Base-by-base conservation (phyloP, 106 monocot species). In the Platanthera zijinensis region DNA sequence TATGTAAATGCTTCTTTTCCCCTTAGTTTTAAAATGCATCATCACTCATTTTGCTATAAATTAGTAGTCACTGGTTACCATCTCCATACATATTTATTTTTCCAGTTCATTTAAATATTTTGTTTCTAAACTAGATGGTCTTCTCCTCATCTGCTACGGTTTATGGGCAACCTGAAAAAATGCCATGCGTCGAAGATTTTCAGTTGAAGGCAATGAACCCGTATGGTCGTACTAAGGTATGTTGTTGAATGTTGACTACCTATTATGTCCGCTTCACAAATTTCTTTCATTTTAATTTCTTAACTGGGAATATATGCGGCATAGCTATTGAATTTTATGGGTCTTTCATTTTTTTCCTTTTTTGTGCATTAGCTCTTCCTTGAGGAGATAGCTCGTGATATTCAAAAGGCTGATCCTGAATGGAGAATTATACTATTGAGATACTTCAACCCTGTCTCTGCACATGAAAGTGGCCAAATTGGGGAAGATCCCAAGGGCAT, bases 391-490 rank as follows among this genome's bases (percentile, higher is more conserved):
- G 91, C 89, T 68, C 91, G 89, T 69, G 96, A 94, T 77, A 45
- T 94, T 22, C 82, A 86, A 22, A 57, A 30, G 9, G 76, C 89
- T 4, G 94, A 94, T 51, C 53, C 89, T 57, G 87, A 86, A 18
- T 94, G 93, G 87, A 88, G 83, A 52, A 91, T 94, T 45, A 90
- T 97, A 52, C 73, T 97, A 50, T 84, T 97, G 14, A 86, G 97
- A 84, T 97, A 97, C 80, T 97, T 97, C 86, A 97, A 97, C 72
- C 93, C 94, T 52, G 94, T 97, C 52, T 93, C 93, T 57, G 91
- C 97, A 53, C 97, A 94, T 86, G 84, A 86, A 7, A 97, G 93
- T 77, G 97, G 97, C 10, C 51, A 79, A 17, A 97, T 97, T 72
- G 97, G 97, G 50, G 97, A 97, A 75, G 97, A 97, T 85, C 97